Base-by-base conservation (phyloP, 345 rosid genomes). In the Rhizophora mangle region DNA sequence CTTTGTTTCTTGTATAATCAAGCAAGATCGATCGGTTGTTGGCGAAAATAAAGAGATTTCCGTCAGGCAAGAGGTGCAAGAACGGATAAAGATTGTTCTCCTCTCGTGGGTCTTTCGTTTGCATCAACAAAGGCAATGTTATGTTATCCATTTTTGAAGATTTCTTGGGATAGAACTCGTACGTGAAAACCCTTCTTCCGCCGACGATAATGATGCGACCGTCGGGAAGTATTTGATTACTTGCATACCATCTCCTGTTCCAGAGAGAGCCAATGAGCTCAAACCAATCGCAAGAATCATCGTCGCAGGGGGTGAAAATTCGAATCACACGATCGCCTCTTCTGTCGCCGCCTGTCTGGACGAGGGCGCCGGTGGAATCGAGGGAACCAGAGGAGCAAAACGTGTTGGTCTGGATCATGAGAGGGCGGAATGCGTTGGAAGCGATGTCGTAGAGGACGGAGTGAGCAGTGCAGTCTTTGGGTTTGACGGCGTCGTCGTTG, bases 341-440 rank as follows among this genome's bases (percentile, higher is more conserved):
- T 0, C 53, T 39, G 73, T 82, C 86, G 6, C 96, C 98, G 37
- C 98, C 98, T 13, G 96, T 88, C 74, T 92, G 96, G 47, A 92
- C 58, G 2, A 92, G 83, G 66, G 76, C 85, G 19, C 96, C 98
- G 32, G 81, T 65, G 49, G 84, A 70, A 66, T 82, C 81, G 37
- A 92, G 81, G 5, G 94, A 66, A 19, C 98, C 98, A 13, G 98
- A 92, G 30, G 98, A 92, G 79, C 98, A 92, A 90, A 91, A 92
- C 32, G 92, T 85, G 80, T 92, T 86, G 8, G 91, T 86, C 53
- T 76, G 79, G 51, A 92, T 80, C 13, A 54, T 70, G 67, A 92
- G 88, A 2, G 98, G 85, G 0, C 88, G 87, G 75, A 83, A 70
- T 26, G 88, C 67, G 81, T 89, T 85, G 63, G 86, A 78, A 61